A percentile compares a stretch with the other conserved stretches of the same genome.
phyloP scores from a whole-genome alignment of 148 eudicot species.

The Oxyria digyna region DNA sequence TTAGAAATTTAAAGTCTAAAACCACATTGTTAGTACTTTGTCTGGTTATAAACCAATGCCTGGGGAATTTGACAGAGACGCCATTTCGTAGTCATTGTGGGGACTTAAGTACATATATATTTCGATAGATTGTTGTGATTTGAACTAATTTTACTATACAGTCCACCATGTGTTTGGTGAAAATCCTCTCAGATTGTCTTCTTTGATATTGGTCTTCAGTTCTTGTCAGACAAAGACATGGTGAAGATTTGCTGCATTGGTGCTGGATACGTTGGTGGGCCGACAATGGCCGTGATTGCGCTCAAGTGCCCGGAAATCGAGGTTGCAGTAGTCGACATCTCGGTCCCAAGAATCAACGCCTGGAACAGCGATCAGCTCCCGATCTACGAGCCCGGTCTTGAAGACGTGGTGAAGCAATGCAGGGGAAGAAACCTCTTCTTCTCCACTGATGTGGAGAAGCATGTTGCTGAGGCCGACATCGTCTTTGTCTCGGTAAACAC shows the following conservation, averaged over 20 bases:
- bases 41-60: not conserved
- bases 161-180: not conserved
- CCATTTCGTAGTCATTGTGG: not conserved
- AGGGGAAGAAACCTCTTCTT: conserved; percentile 53
- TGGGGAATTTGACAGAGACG: not conserved
- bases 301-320: conserved; percentile 37
- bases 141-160: not conserved
- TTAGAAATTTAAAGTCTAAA: not conserved
- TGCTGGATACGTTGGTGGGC: conserved; percentile 58
- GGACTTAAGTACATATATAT: not conserved
- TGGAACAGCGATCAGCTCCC: conserved; percentile 58
- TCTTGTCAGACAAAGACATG: conserved; percentile 19
- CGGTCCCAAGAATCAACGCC: conserved; percentile 41
- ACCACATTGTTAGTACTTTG: not conserved
- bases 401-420: conserved; percentile 51
- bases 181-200: too few relatives aligned
- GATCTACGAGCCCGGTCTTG: conserved; percentile 60
- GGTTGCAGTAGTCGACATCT: conserved; percentile 57
- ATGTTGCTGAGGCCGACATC: conserved; percentile 49
- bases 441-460: conserved; percentile 49
- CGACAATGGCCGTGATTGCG: conserved; percentile 64
- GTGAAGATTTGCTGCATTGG: conserved; percentile 62
- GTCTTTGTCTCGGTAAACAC: conserved; percentile 59
- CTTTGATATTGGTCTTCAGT: not conserved
- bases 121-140: not conserved